These are phyloP conservation scores for Nicotiana paniculata DNA, from an alignment of 257 asterid genomes.

Conservation along the genomic window DNA sequence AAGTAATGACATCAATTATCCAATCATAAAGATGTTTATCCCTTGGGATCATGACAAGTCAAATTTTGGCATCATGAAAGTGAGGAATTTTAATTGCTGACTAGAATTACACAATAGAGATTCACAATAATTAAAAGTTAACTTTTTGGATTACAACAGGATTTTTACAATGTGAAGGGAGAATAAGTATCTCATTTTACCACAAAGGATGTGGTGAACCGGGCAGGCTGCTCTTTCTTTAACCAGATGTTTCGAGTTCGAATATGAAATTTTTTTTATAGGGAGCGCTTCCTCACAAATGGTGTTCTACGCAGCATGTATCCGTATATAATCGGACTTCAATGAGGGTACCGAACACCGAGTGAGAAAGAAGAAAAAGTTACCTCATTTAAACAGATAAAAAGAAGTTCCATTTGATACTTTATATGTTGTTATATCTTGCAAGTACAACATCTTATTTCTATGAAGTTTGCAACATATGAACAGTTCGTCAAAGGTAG, in stretches of 20 bases:
- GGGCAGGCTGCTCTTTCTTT: too few relatives aligned
- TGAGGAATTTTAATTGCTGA: neutral
- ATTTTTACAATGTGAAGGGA: neutral
- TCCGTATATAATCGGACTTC: too few relatives aligned
- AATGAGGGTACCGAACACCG: too few relatives aligned
- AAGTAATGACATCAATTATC: neutral
- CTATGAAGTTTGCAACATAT: too few relatives aligned
- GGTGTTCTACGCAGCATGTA: too few relatives aligned
- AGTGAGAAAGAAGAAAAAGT: too few relatives aligned
- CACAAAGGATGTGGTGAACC: too few relatives aligned
- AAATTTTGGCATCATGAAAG: neutral
- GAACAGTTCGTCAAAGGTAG: too few relatives aligned
- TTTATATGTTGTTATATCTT: neutral
- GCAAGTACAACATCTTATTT: neutral
- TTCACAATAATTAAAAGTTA: neutral
- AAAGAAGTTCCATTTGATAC: neutral
- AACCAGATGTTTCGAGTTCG: rapidly evolving
- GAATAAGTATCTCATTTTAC: neutral
- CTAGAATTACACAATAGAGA: neutral
- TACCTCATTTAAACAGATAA: too few relatives aligned
- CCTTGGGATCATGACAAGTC: neutral
- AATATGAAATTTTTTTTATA: rapidly evolving
- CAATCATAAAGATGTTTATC: neutral
- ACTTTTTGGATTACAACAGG: too few relatives aligned
- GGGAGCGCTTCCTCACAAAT: too few relatives aligned